Conservation (phyloP, 2,329 filamentous ascomycete genomes). For the Calonectria pseudoturangicola region DNA sequence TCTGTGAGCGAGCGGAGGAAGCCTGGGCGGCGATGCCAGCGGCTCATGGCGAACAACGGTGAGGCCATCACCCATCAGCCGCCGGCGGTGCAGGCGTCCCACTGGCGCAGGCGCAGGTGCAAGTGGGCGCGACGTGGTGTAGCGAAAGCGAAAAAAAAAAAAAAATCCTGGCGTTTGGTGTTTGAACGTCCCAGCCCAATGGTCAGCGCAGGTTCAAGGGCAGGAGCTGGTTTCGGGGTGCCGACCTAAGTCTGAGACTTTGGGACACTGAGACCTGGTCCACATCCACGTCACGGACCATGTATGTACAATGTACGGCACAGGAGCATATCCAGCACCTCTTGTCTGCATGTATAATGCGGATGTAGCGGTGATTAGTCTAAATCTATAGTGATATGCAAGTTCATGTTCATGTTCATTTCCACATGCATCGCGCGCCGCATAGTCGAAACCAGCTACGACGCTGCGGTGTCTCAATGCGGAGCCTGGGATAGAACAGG, state of each 20-base stretch:
- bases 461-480: constrained; percentile 21
- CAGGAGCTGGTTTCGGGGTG: constrained; percentile 27
- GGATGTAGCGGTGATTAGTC: constrained; percentile 22
- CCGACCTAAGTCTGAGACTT: constrained; percentile 20
- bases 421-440: constrained; percentile 17
- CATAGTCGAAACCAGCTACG: constrained; percentile 23
- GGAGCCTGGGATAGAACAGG: background rate
- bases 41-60: background rate
- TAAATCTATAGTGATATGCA: constrained; percentile 19
- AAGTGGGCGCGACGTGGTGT: background rate
- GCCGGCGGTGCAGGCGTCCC: background rate
- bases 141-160: background rate
- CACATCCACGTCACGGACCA: constrained; percentile 25
- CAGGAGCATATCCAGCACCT: constrained; percentile 29
- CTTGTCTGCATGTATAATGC: constrained; percentile 26
- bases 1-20: constrained; percentile 1
- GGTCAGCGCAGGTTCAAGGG: constrained; percentile 22
- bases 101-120: background rate
- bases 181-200: constrained; percentile 24
- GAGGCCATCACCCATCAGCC: constrained; percentile 7
- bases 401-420: constrained; percentile 29
- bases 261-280: constrained; percentile 34
- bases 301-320: constrained; percentile 23
- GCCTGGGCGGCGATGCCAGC: constrained; percentile 17
- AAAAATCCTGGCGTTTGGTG: constrained; percentile 11